Percentiles rank a stretch among this genome's conserved stretches.
These are phyloP conservation scores for Chaetomium sp. DNA, from an alignment of 2,329 filamentous ascomycete genomes.

Conservation along the genomic window DNA sequence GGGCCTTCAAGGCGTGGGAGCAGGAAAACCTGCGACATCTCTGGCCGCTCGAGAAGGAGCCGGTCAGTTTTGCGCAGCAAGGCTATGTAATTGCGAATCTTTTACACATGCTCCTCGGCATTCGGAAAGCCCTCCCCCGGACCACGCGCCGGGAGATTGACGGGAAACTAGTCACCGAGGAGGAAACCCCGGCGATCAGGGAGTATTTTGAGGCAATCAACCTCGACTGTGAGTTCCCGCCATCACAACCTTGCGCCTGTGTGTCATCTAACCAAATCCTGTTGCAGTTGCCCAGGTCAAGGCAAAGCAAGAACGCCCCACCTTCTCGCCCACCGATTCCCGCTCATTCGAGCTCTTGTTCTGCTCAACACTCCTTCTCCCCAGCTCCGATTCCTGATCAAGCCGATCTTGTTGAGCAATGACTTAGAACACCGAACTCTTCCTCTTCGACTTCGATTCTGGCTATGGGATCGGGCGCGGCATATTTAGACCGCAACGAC, in stretches of 20 bases:
- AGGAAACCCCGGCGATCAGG: conserved; percentile 49
- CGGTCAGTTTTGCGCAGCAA: conserved; percentile 59
- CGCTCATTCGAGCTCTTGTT: conserved; percentile 51
- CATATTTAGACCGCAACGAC: not conserved
- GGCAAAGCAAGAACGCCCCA: conserved; percentile 53
- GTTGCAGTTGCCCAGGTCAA: conserved; percentile 45
- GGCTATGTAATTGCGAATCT: conserved; percentile 61
- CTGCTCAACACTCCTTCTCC: conserved; percentile 47
- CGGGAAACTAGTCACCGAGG: conserved; percentile 52
- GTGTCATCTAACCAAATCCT: conserved; percentile 12
- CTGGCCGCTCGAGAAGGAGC: conserved; percentile 64
- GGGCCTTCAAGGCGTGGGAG: conserved; percentile 70
- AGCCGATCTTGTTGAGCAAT: not conserved
- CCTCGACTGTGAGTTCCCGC: conserved; percentile 55
- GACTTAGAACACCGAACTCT: not conserved
- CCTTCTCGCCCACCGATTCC: conserved; percentile 54
- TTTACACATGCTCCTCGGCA: conserved; percentile 63
- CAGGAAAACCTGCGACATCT: conserved; percentile 60
- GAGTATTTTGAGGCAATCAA: conserved; percentile 59
- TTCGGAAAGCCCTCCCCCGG: conserved; percentile 60
- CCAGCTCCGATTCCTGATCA: conserved; percentile 31
- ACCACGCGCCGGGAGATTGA: conserved; percentile 49
- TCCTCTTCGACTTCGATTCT: conserved; percentile 13
- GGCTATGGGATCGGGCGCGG: not conserved
- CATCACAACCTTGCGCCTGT: not conserved